These are phyloP conservation scores for Cyclotella atomus DNA, from an alignment of 108 stramenopile genomes.

Conservation along the genomic window DNA sequence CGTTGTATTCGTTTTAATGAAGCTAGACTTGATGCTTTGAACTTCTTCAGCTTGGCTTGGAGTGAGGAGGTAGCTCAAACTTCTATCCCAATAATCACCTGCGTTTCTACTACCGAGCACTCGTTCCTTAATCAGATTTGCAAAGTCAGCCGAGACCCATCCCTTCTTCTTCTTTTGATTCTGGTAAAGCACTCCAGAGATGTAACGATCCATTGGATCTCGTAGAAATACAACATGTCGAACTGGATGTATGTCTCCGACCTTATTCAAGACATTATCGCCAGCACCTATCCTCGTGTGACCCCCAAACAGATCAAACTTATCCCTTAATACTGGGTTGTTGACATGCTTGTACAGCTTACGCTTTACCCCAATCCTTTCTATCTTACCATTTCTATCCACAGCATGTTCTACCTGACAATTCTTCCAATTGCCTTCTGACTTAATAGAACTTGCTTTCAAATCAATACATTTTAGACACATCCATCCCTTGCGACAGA, in stretches of 20 bases:
- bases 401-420: slow-evolving; percentile 23
- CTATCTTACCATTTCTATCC: slow-evolving; percentile 9
- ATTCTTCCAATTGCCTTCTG: slow-evolving; percentile 10
- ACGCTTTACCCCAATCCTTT: background rate
- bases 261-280: slow-evolving; percentile 15
- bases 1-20: slow-evolving; percentile 1
- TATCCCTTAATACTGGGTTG: slow-evolving; percentile 27
- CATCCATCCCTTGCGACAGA: slow-evolving; percentile 49
- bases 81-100: slow-evolving; percentile 31
- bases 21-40: background rate
- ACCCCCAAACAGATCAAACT: slow-evolving; percentile 55
- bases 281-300: slow-evolving; percentile 50
- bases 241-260: background rate
- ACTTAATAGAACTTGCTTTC: background rate
- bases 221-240: slow-evolving; percentile 57
- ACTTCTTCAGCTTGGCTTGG: slow-evolving; percentile 42
- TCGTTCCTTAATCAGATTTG: slow-evolving; percentile 18
- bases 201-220: slow-evolving; percentile 50
- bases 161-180: slow-evolving; percentile 13
- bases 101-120: slow-evolving; percentile 10
- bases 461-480: slow-evolving; percentile 15
- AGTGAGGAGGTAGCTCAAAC: slow-evolving; percentile 52
- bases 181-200: slow-evolving; percentile 45
- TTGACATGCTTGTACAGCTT: background rate
- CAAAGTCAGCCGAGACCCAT: slow-evolving; percentile 4